Base-by-base conservation (phyloP, 768 basidiomycete species). In the Lyophyllum atratum region DNA sequence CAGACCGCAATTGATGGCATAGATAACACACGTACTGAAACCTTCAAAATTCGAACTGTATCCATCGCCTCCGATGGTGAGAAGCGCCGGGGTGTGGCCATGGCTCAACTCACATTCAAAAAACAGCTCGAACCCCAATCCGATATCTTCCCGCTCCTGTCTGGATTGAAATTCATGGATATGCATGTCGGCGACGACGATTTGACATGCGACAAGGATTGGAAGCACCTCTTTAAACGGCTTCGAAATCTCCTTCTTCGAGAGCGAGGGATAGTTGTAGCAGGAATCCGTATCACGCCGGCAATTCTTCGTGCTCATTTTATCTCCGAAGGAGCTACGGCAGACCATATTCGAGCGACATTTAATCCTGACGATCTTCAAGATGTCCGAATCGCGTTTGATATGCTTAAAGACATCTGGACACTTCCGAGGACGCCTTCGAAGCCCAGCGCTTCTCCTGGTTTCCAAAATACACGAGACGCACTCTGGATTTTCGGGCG, bases 181-280 rank as follows among this genome's bases (percentile, higher is more conserved):
- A 53, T 56, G 1, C 3, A 33, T 12, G 70, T 72, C 19, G 72
- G 74, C 6, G 62, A 65, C 25, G 66, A 75, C 46, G 72, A 75
- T 46, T n/a, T 75, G 4, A 75, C 74, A 6, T 52, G 55, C 1
- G 73, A 76, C 39, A 75, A 73, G 42, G 74, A 75, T 52, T 70
- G 47, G 19, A 72, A 73, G 52, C 75, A 76, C 55, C 54, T 74
- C 42, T 54, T 73, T 46, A 75, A 76, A 58, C 64, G 68, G 0
- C 48, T 65, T 19, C 62, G 72, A 2, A 74, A 74, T 55, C 52
- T 66, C 10, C n/a, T 67, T 11, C 52, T 76, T 9, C 66, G 72
- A 6, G 5, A 19, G 0, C 37, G 37, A 1, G 74, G 74, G 1
- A 43, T 71, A 11, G 29, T 29, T 1, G 43, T 73, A 15, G 29